Evolutionary conservation across 192 early-diverging fungal genomes (phyloP), one percentile per base, ranked within the genome.

Genomic region (Piromyces finnis): DNA sequence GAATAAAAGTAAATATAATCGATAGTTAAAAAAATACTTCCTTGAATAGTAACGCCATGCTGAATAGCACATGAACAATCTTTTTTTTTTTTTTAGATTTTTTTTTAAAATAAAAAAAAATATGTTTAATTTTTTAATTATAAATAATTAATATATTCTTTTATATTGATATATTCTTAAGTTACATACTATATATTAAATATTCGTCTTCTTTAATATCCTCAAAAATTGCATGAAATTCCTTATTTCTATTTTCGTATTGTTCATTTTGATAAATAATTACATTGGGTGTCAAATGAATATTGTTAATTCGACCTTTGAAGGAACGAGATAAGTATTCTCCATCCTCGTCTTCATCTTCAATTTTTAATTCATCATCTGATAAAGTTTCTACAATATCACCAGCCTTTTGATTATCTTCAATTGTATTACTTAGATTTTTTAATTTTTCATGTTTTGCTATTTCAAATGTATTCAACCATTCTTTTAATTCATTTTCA

Each of bases 401-500:
- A 68, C n/a, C n/a, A 27, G 4, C 3, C n/a, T n/a, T 68, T 11
- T 68, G 51, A 11, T n/a, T n/a, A 9, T 68, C 26, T 26, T 68
- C 51, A 68, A 68, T n/a, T 5, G 18, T 68, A 68, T n/a, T 68
- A 68, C 51, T 68, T 68, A 68, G n/a, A n/a, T 68, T 68, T 11
- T 68, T 68, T 68, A 68, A 68, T 68, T 68, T 68, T 68, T 68
- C 84, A 28, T 41, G n/a, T 51, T 93, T 93, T 29, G 92, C 88
- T 15, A 83, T 86, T 29, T 92, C 90, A 79, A 94, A 89, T 28
- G 84, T 84, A 16, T 81, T 81, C 28, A 92, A 88, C 93, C 93
- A 94, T n/a, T 85, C 86, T 51, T 84, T 82, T 85, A 93, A 84
- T 13, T 93, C 92, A 3, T 90, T 85, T 77, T 93, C 93, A 12